phyloP scores from a whole-genome alignment of 2,329 filamentous ascomycete genomes.

The Aspergillus costaricaensis region DNA sequence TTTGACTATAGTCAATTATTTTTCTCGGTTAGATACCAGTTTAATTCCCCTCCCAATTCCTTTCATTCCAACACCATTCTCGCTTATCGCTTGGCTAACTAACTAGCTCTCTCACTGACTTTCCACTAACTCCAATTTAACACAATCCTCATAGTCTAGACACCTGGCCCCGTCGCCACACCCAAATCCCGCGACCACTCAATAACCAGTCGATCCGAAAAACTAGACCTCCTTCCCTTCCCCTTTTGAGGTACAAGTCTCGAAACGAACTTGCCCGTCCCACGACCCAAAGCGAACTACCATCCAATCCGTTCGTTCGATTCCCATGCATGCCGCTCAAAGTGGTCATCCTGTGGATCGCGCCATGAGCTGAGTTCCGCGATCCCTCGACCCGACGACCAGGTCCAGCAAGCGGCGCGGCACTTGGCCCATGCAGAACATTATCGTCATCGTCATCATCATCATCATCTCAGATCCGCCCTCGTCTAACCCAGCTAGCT shows the following conservation, averaged over 20 bases:
- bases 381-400: constrained; percentile 6
- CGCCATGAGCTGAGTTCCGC: background rate
- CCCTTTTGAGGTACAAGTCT: background rate
- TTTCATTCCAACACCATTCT: background rate
- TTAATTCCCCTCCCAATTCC: background rate
- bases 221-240: background rate
- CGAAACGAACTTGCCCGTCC: background rate
- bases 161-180: background rate
- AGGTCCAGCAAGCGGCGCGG: background rate
- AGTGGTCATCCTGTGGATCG: constrained; percentile 5
- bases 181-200: background rate
- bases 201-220: background rate
- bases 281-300: background rate
- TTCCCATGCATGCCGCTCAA: constrained; percentile 3
- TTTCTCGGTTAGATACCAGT: background rate
- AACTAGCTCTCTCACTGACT: background rate
- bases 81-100: background rate
- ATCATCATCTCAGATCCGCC: constrained; percentile 2
- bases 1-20: background rate
- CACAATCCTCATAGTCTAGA: background rate
- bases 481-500: background rate
- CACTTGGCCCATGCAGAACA: background rate
- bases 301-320: background rate
- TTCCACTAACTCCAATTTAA: background rate
- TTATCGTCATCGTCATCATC: background rate